phyloP scores from a whole-genome alignment of 768 basidiomycete species.

The Boletus coccyginus region DNA sequence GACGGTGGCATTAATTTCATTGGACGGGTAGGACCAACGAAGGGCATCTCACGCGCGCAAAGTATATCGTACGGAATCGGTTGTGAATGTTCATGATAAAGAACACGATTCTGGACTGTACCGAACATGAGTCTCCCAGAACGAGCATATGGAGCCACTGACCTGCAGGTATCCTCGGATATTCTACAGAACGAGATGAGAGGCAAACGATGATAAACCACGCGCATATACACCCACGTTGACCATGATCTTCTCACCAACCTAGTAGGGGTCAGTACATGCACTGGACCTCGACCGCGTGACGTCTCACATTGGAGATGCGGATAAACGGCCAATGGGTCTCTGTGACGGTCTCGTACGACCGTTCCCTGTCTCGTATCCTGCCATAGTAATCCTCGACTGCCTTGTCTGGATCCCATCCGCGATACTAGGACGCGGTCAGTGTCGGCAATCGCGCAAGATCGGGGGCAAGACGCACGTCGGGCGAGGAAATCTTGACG shows the following conservation, averaged over 20 bases:
- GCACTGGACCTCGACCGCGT: background rate
- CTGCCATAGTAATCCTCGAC: slow-evolving; percentile 90
- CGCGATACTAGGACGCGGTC: slow-evolving; percentile 63
- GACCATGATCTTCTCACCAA: slow-evolving; percentile 94
- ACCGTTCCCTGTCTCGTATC: slow-evolving; percentile 79
- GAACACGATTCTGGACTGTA: slow-evolving; percentile 90
- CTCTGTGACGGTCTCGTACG: slow-evolving; percentile 91
- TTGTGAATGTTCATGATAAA: slow-evolving; percentile 99
- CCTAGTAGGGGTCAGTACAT: slow-evolving; percentile 41
- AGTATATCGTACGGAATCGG: slow-evolving; percentile 88
- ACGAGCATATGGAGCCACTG: slow-evolving; percentile 7
- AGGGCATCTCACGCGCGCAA: slow-evolving; percentile 70
- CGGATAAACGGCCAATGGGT: slow-evolving; percentile 92
- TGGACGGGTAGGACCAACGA: background rate
- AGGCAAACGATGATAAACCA: background rate
- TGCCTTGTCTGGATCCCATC: slow-evolving; percentile 90
- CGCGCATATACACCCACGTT: slow-evolving; percentile 54
- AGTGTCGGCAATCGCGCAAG: background rate
- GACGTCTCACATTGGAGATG: slow-evolving; percentile 73
- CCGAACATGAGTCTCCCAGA: slow-evolving; percentile 1
- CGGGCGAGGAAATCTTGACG: slow-evolving; percentile 98
- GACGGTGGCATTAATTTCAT: background rate
- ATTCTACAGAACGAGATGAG: slow-evolving; percentile 42
- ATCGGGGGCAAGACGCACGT: slow-evolving; percentile 52
- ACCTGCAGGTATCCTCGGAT: slow-evolving; percentile 90